Percentiles rank a stretch among this genome's conserved stretches.
Evolutionary conservation across 257 asterid genomes (phyloP).

Genomic region (Fraxinus americana): DNA sequence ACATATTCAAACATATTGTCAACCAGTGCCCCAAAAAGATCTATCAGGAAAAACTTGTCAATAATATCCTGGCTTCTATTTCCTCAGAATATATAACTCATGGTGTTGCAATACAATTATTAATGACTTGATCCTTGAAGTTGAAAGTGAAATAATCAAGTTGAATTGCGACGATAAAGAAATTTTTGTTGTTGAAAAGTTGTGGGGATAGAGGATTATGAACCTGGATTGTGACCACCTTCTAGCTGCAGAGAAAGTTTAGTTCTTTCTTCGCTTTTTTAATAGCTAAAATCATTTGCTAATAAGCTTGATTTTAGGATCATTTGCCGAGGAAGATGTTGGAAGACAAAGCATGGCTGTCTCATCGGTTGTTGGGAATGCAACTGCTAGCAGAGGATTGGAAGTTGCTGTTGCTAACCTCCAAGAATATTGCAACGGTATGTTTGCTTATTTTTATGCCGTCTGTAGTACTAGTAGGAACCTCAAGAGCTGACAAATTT

Average conservation of each 20-base stretch:
- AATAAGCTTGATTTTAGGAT: conserved; percentile 55
- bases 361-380: conserved; percentile 75
- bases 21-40: background rate
- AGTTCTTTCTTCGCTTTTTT: background rate
- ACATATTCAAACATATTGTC: background rate
- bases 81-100: background rate
- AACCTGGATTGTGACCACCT: background rate
- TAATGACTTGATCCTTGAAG: background rate
- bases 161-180: background rate
- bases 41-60: background rate
- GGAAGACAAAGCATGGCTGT: conserved; percentile 80
- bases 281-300: background rate
- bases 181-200: too few relatives aligned
- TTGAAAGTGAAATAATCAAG: background rate
- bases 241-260: background rate
- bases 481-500: background rate
- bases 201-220: background rate
- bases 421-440: conserved; percentile 96
- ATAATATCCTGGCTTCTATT: background rate
- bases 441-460: conserved; percentile 18
- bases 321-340: conserved; percentile 99
- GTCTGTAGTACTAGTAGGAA: background rate
- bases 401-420: conserved; percentile 98
- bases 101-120: background rate
- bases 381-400: conserved; percentile 96